A percentile compares a stretch with the other conserved stretches of the same genome.
These are phyloP conservation scores for Komagataella mondaviorum DNA, from an alignment of 805 yeast genomes.

Conservation along the genomic window DNA sequence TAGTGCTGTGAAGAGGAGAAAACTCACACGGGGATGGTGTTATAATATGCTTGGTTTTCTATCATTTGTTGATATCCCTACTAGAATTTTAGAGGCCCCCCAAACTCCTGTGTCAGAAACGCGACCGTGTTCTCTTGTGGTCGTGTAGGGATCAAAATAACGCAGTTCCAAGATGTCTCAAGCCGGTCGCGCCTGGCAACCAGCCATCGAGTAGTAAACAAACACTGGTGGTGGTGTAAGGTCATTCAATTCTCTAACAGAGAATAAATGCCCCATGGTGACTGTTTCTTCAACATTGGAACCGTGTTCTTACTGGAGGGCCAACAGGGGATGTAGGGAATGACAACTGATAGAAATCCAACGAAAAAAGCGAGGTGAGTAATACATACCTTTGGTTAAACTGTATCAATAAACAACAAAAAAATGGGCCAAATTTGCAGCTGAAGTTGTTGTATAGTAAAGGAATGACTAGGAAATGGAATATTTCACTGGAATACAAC, in stretches of 20 bases:
- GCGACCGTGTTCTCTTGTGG: neutral
- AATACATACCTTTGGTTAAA: constrained; percentile 13
- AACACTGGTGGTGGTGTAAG: constrained; percentile 18
- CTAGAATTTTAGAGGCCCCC: neutral
- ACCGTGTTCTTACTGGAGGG: neutral
- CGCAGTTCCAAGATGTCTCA: neutral
- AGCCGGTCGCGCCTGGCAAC: neutral
- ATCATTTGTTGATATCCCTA: neutral
- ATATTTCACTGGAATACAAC: constrained; percentile 1
- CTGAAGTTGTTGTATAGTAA: neutral
- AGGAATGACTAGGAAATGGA: constrained; percentile 2
- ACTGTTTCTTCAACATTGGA: neutral
- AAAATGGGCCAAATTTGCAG: constrained; percentile 15
- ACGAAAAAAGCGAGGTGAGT: constrained; percentile 36
- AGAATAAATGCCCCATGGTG: neutral
- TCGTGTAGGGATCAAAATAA: neutral
- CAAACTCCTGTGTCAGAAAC: neutral
- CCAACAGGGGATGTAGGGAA: neutral
- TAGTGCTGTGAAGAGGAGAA: neutral
- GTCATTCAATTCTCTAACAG: neutral
- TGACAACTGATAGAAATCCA: constrained; percentile 1
- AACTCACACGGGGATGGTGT: neutral
- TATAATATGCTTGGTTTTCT: neutral
- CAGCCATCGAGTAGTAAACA: neutral
- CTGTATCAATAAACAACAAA: neutral